Evolutionary conservation across 2,329 filamentous ascomycete species (phyloP).

Genomic region (Paraconiothyrium brasiliense): DNA sequence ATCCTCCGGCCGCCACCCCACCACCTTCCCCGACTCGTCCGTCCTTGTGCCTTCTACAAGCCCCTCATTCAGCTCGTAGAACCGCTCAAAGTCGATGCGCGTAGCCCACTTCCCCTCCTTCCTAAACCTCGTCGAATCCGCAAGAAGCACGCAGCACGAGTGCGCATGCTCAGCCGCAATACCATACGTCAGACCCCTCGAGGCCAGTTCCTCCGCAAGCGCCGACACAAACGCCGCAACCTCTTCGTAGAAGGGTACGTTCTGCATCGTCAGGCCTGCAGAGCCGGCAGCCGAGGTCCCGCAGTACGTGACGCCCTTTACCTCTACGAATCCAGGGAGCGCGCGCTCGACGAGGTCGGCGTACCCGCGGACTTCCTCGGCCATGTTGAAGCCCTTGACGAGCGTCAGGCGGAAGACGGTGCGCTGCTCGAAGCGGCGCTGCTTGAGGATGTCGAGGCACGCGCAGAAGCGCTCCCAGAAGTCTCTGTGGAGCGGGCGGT

Average conservation of each 20-base stretch:
- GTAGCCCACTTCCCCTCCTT: conserved; percentile 87
- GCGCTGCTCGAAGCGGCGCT: conserved; percentile 83
- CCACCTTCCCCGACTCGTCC: conserved; percentile 57
- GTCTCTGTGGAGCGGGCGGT: conserved; percentile 90
- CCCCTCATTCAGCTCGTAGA: conserved; percentile 83
- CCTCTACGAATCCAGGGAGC: conserved; percentile 89
- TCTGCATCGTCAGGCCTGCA: conserved; percentile 93
- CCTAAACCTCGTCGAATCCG: conserved; percentile 77
- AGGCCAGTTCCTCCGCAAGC: conserved; percentile 73
- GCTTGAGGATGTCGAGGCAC: conserved; percentile 87
- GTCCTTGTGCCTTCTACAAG: conserved; percentile 42
- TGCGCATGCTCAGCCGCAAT: conserved; percentile 96
- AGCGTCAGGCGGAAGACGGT: conserved; percentile 95
- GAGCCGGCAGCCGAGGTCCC: conserved; percentile 85
- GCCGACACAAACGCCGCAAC: conserved; percentile 83
- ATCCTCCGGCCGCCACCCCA: conserved; percentile 85
- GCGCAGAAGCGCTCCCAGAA: conserved; percentile 97
- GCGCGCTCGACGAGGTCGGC: conserved; percentile 87
- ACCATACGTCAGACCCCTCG: conserved; percentile 80
- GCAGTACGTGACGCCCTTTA: conserved; percentile 97
- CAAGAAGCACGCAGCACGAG: conserved; percentile 90
- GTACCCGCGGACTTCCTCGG: conserved; percentile 91
- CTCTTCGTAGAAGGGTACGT: conserved; percentile 95
- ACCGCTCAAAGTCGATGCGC: conserved; percentile 86
- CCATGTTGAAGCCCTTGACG: conserved; percentile 97